These are phyloP conservation scores for Metarhizium robertsii DNA, from an alignment of 2,329 filamentous ascomycete species.

Conservation along the genomic window DNA sequence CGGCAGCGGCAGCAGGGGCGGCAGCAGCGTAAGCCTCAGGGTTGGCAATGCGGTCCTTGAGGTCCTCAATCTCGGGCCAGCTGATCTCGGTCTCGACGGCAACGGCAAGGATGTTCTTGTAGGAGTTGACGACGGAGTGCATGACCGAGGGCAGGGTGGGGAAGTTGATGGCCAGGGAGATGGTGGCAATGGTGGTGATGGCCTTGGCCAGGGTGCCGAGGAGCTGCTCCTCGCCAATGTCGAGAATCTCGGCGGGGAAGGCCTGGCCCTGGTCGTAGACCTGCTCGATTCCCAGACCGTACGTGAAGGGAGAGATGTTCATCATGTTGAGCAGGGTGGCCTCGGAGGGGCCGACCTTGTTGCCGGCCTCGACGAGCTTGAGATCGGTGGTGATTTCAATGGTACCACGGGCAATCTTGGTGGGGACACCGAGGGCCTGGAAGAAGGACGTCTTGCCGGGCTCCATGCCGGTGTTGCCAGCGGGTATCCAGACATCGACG, in stretches of 20 bases:
- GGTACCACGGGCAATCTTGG: constrained; percentile 99
- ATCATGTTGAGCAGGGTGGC: constrained; percentile 98
- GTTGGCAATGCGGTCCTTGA: constrained; percentile 99
- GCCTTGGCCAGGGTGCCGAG: constrained; percentile 72
- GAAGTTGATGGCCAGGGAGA: constrained; percentile 91
- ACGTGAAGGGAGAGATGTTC: constrained; percentile 99
- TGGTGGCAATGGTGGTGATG: constrained; percentile 76
- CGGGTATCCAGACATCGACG: constrained; percentile 85
- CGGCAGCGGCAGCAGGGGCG: constrained; percentile 59
- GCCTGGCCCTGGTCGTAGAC: constrained; percentile 97
- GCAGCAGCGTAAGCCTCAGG: constrained; percentile 89
- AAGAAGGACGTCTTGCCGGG: constrained; percentile 99
- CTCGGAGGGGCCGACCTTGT: constrained; percentile 97
- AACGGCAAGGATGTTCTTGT: constrained; percentile 93
- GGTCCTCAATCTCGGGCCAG: constrained; percentile 92
- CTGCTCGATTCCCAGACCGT: constrained; percentile 93
- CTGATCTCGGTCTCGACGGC: constrained; percentile 84
- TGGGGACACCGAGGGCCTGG: constrained; percentile 99
- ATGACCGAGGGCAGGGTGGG: constrained; percentile 93
- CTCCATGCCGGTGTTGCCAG: constrained; percentile 99
- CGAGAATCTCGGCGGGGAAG: constrained; percentile 77
- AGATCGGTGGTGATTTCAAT: constrained; percentile 98
- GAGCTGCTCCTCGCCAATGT: constrained; percentile 92
- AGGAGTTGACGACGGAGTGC: constrained; percentile 92
- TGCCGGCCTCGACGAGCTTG: constrained; percentile 89